A percentile compares a stretch with the other conserved stretches of the same genome.
Conservation (phyloP, 2,329 filamentous ascomycete species). For the Pseudogymnoascus sp. region DNA sequence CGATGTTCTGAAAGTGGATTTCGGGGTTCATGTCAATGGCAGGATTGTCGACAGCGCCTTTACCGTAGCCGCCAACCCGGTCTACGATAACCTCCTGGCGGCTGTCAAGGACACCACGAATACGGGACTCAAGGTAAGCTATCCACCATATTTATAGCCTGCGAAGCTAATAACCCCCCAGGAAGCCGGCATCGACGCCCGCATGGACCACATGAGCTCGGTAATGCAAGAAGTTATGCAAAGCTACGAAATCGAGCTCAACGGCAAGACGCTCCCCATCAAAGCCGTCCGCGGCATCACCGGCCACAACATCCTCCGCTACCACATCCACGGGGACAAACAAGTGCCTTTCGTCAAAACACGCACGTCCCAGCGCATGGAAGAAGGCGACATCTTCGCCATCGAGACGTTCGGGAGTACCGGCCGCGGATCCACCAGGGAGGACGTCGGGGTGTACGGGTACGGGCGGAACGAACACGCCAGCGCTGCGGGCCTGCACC, state of each 20-base stretch:
- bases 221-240: conserved; percentile 56
- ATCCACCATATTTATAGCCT: background rate
- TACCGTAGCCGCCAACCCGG: conserved; percentile 67
- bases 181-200: conserved; percentile 47
- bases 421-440: conserved; percentile 39
- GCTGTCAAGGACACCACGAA: conserved; percentile 72
- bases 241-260: conserved; percentile 51
- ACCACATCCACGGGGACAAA: conserved; percentile 50
- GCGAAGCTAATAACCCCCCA: conserved; percentile 9
- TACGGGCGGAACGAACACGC: conserved; percentile 40
- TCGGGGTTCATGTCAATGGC: conserved; percentile 74
- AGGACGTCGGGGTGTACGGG: conserved; percentile 46
- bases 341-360: conserved; percentile 48
- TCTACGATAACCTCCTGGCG: conserved; percentile 66
- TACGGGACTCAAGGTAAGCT: conserved; percentile 32
- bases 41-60: conserved; percentile 77
- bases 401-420: conserved; percentile 53
- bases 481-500: conserved; percentile 31
- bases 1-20: conserved; percentile 78
- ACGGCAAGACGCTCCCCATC: conserved; percentile 44
- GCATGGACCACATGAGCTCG: conserved; percentile 48
- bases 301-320: conserved; percentile 47
- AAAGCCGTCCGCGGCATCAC: conserved; percentile 48
- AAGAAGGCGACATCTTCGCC: conserved; percentile 51
- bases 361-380: conserved; percentile 44